Evolutionary conservation across 202 grass and related monocot genomes (phyloP).

Genomic region (Carex arenaria): DNA sequence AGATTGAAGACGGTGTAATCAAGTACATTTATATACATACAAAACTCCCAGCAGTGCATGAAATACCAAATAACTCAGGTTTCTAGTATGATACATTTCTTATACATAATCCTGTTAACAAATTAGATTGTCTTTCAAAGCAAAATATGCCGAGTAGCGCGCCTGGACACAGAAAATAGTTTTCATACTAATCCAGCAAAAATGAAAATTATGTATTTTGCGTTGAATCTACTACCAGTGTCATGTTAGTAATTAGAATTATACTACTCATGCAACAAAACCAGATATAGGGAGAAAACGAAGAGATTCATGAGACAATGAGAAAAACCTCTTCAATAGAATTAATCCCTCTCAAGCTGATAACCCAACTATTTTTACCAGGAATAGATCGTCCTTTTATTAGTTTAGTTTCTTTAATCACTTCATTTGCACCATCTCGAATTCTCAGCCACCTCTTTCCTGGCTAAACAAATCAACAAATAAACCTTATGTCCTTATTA

Average conservation of each 20-base stretch:
- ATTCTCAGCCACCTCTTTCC: slow-evolving; percentile 77
- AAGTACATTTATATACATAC: neutral
- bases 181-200: neutral
- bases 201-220: neutral
- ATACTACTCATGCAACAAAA: neutral
- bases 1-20: neutral
- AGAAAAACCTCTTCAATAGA: slow-evolving; percentile 59
- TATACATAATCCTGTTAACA: neutral
- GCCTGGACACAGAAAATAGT: neutral
- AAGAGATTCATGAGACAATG: neutral
- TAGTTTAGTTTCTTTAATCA: slow-evolving; percentile 58
- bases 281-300: neutral
- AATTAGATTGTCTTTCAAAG: neutral
- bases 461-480: slow-evolving; percentile 33
- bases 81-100: neutral
- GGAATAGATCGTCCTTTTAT: slow-evolving; percentile 56
- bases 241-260: slow-evolving; percentile 6
- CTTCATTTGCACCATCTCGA: slow-evolving; percentile 50
- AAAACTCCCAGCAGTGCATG: neutral
- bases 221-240: neutral
- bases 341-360: slow-evolving; percentile 63
- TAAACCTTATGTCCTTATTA: neutral
- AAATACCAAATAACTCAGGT: neutral
- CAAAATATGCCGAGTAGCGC: neutral
- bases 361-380: slow-evolving; percentile 80